Evolutionary conservation across 2,329 filamentous ascomycete species (phyloP), one percentile per base, ranked within the genome.

Genomic region (Ceratocystis variospora): DNA sequence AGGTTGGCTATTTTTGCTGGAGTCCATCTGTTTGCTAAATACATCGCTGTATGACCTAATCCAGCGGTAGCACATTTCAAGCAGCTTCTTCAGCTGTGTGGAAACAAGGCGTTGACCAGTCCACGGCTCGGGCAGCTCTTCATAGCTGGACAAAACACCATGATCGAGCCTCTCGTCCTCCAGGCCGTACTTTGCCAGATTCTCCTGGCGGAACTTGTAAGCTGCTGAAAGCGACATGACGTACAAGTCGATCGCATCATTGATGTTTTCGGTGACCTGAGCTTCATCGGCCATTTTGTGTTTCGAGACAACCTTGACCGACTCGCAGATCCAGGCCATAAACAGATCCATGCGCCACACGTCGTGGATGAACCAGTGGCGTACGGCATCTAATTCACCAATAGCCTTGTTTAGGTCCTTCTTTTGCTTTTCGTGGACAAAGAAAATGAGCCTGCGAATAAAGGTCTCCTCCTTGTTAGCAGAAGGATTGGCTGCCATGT

Each of bases 331-430:
- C 87, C 89, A 94, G 0, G 88, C 87, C 61, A 95, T 80, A 55
- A 94, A 84, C 66, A 88, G 79, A 65, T 91, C 85, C 70, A 95
- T 80, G 33, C 83, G 82, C 74, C 83, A 83, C 41, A 91, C 80
- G 72, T 92, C 88, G 70, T 88, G 82, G 68, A 91, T 80, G 72
- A 96, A 96, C 85, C 89, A 96, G 71, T 90, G 86, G n/a, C 91
- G 84, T 17, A 96, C 85, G 6, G 82, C 79, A 72, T 96, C 90
- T 8, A 87, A 83, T 73, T 94, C 87, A n/a, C 85, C 86, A 25
- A 81, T 79, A 46, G 83, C 83, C 37, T 79, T 76, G 63, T 87
- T 80, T 2, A 85, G 81, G 64, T 85, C 83, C 28, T 86, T 86
- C 76, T 90, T 92, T 70, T 88, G 87, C 64, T 87, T 82, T 69